Conservation (phyloP, 495 filamentous ascomycete genomes). For the Podospora pseudoanserina region DNA sequence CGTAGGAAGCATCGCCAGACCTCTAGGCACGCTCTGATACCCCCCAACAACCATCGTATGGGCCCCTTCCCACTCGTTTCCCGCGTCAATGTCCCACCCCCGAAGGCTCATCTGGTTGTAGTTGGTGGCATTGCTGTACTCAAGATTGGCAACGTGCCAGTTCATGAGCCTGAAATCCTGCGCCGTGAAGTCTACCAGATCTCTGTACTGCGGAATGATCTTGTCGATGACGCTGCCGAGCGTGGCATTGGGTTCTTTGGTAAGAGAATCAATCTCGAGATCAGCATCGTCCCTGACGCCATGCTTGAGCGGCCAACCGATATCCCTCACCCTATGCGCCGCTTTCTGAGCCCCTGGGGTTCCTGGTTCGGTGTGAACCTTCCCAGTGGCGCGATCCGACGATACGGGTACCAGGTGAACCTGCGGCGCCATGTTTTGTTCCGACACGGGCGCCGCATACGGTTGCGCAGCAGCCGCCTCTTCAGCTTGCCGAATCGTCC, state of each 20-base stretch:
- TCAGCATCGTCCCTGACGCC: constrained; percentile 61
- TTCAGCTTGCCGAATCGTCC: constrained; percentile 70
- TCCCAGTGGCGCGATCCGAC: constrained; percentile 58
- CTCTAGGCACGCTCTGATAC: constrained; percentile 84
- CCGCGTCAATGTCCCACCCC: constrained; percentile 94
- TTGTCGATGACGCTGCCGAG: constrained; percentile 87
- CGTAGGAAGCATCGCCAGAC: constrained; percentile 69
- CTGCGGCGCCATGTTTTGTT: constrained; percentile 46
- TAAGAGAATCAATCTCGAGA: constrained; percentile 67
- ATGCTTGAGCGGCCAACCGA: constrained; percentile 77
- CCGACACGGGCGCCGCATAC: constrained; percentile 42
- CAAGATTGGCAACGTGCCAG: constrained; percentile 97
- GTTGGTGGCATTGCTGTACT: constrained; percentile 93
- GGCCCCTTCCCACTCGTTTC: constrained; percentile 94
- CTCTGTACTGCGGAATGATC: constrained; percentile 80
- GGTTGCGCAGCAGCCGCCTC: constrained; percentile 48
- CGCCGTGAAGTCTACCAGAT: constrained; percentile 74
- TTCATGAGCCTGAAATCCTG: constrained; percentile 89
- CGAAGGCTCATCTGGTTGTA: constrained; percentile 81
- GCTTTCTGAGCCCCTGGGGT: constrained; percentile 58
- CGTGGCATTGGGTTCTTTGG: constrained; percentile 60
- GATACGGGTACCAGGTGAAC: constrained; percentile 56
- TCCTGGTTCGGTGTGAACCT: constrained; percentile 55
- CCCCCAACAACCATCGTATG: constrained; percentile 91
- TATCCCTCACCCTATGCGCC: constrained; percentile 62